Base-by-base conservation (phyloP, 2,329 filamentous ascomycete species). In the Ilyonectria destructans region DNA sequence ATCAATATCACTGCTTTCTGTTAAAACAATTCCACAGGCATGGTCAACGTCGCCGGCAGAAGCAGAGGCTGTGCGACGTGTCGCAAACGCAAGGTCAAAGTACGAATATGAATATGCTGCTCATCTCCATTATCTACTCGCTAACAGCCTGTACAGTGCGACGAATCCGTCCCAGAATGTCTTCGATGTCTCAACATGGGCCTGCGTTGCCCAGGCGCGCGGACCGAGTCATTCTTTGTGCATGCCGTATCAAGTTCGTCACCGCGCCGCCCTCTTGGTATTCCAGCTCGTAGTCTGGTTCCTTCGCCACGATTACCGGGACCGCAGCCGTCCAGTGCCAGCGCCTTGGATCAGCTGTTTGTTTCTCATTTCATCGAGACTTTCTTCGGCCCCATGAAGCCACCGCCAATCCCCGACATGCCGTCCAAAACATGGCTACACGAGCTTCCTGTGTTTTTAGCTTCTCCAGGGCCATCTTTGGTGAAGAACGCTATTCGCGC, bases 1-100 rank as follows among this genome's bases (percentile, higher is more conserved):
- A 26, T 26, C 26, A 26, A 26, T 26, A 26, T 26, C 5, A 26
- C 26, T 26, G 1, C 26, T 26, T 6, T 26, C 26, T 26, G 26
- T 26, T 26, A 26, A 26, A 26, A 26, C 26, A 26, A 26, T 26
- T 31, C 21, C 29, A 17, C 57, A 15, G 43, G n/a, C 23, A 68
- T 65, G 65, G 65, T 68, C 62, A 68, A 68, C 62, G 37, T 68
- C 15, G 33, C 65, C 15, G 65, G 62, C 4, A 57, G 65, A 65
- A 68, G 65, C 31, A 65, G 49, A 55, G 62, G 65, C 15, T 68
- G 62, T 51, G 62, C 62, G n/a, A 68, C 62, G 6, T 68, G 65
- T 43, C 61, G 65, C 19, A 68, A 52, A 26, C 65, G 65, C n/a
- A 68, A 52, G 21, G 56, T 68, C 29, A 68, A 68, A 48, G 62